Evolutionary conservation across 2,329 filamentous ascomycete genomes (phyloP), one percentile per base, ranked within the genome.

Genomic region (Diaporthe longicolla): DNA sequence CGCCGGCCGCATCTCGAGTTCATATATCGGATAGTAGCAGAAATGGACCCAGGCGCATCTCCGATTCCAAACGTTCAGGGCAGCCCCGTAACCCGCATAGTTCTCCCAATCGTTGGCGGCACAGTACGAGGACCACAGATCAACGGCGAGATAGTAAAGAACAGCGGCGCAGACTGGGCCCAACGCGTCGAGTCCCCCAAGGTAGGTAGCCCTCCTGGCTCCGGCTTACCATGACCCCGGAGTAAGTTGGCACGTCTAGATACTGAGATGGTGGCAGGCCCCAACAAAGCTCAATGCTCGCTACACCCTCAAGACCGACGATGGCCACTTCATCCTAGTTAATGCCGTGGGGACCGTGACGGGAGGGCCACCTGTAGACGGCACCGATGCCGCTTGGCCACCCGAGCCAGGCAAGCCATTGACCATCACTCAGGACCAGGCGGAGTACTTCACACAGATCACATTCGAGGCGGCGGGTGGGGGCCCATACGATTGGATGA

Each of bases 381-480:
- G 63, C n/a, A 17, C 29, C 1, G 45, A 29, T 24, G 37, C 55
- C 19, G 57, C 70, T 1, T 66, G 63, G 63, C 63, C 61, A 1
- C 61, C 63, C 7, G 37, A 21, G 58, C 43, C 55, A 7, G 70
- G 58, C 48, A 63, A 40, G 26, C 70, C 58, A 9, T n/a, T 65
- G 58, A 57, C 58, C 21, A 55, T 66, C 5, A 66, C 74, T 2
- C 77, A 78, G 52, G 77, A 78, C 37, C 70, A 77, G 1, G 77
- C 76, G 4, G 77, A 78, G 69, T 78, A 78, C 32, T 78, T 78
- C 35, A 78, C 77, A 0, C 76, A 78, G 19, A 76, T 78, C 32
- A 73, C 70, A 8, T 77, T 78, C 52, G 76, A 78, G 63, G 77
- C 77, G 10, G 71, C 76, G 8, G 76, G 77, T 7, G 43, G 66